phyloP scores from a whole-genome alignment of 371 early-diverging fungal genomes.

The Apophysomyces variabilis region DNA sequence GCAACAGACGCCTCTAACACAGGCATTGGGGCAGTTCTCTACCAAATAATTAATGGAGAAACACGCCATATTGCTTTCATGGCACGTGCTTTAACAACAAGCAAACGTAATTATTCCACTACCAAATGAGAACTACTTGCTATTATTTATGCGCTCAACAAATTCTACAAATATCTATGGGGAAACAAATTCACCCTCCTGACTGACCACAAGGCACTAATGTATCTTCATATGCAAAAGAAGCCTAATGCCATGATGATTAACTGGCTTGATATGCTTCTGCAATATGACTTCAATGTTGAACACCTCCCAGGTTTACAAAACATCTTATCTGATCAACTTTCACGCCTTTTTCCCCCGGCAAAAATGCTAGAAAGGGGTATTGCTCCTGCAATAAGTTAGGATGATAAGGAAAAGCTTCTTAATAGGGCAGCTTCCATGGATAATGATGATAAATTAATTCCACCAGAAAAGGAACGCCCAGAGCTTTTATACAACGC shows the following conservation, averaged over 20 bases:
- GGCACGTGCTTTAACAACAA: conserved; percentile 13
- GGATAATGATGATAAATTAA: not conserved
- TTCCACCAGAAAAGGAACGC: no score
- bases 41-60: no score
- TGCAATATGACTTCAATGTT: not conserved
- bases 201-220: conserved; percentile 29
- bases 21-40: no score
- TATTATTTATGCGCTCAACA: conserved; percentile 13
- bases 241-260: conserved; percentile 27
- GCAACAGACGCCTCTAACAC: no score
- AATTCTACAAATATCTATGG: conserved; percentile 40
- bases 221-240: conserved; percentile 29
- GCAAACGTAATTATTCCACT: conserved; percentile 17
- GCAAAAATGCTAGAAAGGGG: not conserved
- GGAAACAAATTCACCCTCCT: conserved; percentile 24
- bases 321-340: not conserved
- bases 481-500: no score
- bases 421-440: not conserved
- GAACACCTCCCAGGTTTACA: not conserved
- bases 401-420: not conserved
- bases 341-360: no score
- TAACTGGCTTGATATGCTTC: conserved; percentile 17
- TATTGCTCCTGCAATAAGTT: not conserved
- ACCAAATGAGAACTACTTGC: conserved; percentile 22
- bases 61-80: conserved; percentile 30